Evolutionary conservation across 768 basidiomycete species (phyloP), one percentile per base, ranked within the genome.

Genomic region (Psilocybe subaeruginosa): DNA sequence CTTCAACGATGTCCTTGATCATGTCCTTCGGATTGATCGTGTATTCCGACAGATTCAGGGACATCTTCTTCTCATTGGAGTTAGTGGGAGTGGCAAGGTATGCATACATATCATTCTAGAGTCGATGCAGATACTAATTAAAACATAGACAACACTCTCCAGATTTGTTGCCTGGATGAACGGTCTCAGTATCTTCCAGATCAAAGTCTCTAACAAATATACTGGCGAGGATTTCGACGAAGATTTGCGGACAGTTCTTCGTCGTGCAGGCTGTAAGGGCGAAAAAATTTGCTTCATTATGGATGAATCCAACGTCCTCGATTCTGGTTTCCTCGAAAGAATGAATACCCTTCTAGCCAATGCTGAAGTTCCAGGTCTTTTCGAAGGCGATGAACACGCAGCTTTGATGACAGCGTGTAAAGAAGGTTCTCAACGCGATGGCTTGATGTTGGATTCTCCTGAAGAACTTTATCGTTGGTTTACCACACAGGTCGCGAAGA

Each of bases 141-240:
- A 29, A 49, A 61, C 54, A 8, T 70, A 98, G 97, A 99, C 97
- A 3, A 99, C 96, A 0, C 77, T 99, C 1, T 97, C 97, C 41
- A 90, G 97, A 50, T 99, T 99, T 73, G 97, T 99, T 29, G 97
- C 97, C 0, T 99, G 97, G 97, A 98, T 99, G 90, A 99, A 99
- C 68, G 97, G 97, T 47, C 80, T 99, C 56, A 97, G 93, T 72
- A 96, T 99, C 66, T 99, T 97, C 85, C 97, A 99, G 73, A 97
- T 99, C 83, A 99, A 99, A 73, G 97, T 99, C 3, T 98, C 97
- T 23, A 99, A 99, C 80, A 97, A 95, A 73, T 99, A 99, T 73
- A 97, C 95, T 1, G 96, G 93, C 23, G 96, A 97, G 14, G 97
- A 99, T 74, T 99, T 99, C 68, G 97, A 99, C 66, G 97, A 99